phyloP scores from a whole-genome alignment of 495 filamentous ascomycete genomes.

The Podospora pseudocomata region DNA sequence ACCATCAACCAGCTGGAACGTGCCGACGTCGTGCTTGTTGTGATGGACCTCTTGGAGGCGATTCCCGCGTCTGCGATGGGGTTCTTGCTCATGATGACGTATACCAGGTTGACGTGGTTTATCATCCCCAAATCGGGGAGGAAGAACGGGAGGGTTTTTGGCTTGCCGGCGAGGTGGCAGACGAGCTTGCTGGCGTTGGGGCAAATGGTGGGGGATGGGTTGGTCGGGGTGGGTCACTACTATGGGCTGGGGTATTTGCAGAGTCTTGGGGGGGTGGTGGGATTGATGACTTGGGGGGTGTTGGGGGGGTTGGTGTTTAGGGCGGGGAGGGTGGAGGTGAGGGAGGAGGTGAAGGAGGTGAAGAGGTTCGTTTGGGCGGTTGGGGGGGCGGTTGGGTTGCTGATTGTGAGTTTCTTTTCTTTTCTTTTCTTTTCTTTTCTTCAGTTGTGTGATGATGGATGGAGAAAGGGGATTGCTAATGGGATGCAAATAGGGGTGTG shows the following conservation, averaged over 20 bases:
- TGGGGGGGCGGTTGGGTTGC: constrained; percentile 1
- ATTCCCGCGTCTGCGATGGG: constrained; percentile 4
- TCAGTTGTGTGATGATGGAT: no score
- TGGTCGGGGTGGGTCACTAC: constrained; percentile 7
- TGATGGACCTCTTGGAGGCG: constrained; percentile 4
- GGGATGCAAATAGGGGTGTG: constrained; percentile 1
- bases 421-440: not conserved
- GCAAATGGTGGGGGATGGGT: constrained; percentile 11
- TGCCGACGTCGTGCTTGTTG: not conserved
- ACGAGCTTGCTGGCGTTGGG: constrained; percentile 1
- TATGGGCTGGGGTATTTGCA: constrained; percentile 1
- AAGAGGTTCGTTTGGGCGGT: constrained; percentile 11
- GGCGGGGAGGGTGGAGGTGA: not conserved
- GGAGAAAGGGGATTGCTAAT: no score
- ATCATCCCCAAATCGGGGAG: constrained; percentile 8
- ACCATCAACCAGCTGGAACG: not conserved
- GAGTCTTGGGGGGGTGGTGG: constrained; percentile 7
- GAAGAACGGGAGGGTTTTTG: not conserved
- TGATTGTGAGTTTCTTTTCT: constrained; percentile 10
- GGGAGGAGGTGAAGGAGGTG: not conserved
- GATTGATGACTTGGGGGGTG: constrained; percentile 2
- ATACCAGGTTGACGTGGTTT: constrained; percentile 17
- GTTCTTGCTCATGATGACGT: constrained; percentile 16
- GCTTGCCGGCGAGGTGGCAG: constrained; percentile 13
- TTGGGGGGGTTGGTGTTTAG: constrained; percentile 11